Conservation (phyloP, 2,329 filamentous ascomycete genomes). For the Claviceps fusiformis region DNA sequence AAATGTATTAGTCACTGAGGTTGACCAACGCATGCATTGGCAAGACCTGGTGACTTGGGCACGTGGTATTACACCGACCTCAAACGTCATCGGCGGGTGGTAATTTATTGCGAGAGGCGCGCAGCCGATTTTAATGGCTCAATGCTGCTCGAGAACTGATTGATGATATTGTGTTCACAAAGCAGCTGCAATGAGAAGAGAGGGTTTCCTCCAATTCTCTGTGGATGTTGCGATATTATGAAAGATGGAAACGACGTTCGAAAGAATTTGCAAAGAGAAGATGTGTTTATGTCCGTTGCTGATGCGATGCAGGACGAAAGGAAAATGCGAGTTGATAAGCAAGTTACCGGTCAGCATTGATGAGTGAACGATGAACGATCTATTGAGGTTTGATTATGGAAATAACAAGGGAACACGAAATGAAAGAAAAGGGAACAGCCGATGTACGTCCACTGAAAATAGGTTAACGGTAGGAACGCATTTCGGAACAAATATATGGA, state of each 20-base stretch:
- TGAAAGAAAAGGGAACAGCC: background rate
- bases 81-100: constrained; percentile 2
- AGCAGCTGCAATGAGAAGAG: background rate
- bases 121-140: background rate
- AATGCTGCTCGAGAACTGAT: background rate
- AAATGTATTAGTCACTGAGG: constrained; percentile 10
- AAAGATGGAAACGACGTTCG: background rate
- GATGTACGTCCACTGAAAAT: background rate
- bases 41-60: constrained; percentile 20
- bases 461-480: background rate
- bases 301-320: background rate
- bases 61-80: constrained; percentile 7
- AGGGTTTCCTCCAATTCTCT: background rate
- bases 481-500: background rate
- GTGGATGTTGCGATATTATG: background rate
- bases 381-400: background rate
- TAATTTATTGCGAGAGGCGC: background rate
- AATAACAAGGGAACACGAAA: background rate
- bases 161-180: background rate
- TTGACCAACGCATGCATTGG: constrained; percentile 12
- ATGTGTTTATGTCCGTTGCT: background rate
- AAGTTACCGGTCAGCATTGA: background rate
- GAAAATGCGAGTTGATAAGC: background rate
- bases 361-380: background rate
- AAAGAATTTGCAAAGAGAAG: background rate